phyloP scores from a whole-genome alignment of 2,329 filamentous ascomycete species.

The Lachnellula arida region DNA sequence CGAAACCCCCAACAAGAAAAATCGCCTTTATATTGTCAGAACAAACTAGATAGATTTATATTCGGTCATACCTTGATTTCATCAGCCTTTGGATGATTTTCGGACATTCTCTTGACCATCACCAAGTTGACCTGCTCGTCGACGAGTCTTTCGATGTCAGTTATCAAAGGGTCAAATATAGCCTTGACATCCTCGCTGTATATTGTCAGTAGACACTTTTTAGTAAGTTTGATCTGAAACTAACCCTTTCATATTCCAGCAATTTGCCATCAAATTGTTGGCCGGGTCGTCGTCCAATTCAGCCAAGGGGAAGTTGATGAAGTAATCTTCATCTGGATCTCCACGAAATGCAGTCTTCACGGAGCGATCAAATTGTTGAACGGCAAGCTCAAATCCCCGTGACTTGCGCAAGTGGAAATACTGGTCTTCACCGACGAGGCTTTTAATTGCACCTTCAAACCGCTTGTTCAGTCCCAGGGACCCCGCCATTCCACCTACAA shows the following conservation, averaged over 20 bases:
- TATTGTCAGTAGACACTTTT: too few species aligned
- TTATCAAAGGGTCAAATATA: constrained; percentile 39
- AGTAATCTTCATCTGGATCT: constrained; percentile 23
- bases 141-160: constrained; percentile 38
- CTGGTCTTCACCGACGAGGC: constrained; percentile 25
- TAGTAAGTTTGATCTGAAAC: constrained; percentile 22
- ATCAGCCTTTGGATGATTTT: constrained; percentile 40
- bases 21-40: constrained; percentile 15
- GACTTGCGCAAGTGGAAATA: constrained; percentile 28
- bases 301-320: constrained; percentile 26
- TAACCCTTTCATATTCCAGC: constrained; percentile 21
- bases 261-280: constrained; percentile 18
- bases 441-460: constrained; percentile 18
- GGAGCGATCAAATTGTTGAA: constrained; percentile 30
- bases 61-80: constrained; percentile 22
- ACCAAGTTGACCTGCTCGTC: constrained; percentile 40
- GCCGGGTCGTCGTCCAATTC: constrained; percentile 21
- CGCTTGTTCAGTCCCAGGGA: constrained; percentile 25
- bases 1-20: constrained; percentile 22
- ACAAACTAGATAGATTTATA: too few species aligned
- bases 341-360: constrained; percentile 29
- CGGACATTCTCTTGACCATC: constrained; percentile 25
- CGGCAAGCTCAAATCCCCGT: constrained; percentile 26
- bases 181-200: constrained; percentile 49
- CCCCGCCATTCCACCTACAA: constrained; percentile 24